These are phyloP conservation scores for Neopestalotiopsis sp. DNA, from an alignment of 2,329 filamentous ascomycete genomes.

Conservation along the genomic window DNA sequence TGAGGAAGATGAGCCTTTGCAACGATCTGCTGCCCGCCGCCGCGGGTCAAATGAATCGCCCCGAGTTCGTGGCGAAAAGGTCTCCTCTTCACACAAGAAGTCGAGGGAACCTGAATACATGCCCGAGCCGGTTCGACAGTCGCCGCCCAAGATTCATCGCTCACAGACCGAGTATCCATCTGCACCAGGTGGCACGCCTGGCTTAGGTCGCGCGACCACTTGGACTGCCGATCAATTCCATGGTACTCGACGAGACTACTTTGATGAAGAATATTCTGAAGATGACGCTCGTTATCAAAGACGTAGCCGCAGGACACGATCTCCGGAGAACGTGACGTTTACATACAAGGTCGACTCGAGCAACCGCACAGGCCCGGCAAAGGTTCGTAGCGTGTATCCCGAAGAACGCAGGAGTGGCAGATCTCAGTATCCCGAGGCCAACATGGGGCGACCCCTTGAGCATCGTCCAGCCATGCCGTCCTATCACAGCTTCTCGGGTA, in stretches of 20 bases:
- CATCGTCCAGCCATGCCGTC: slow-evolving; percentile 13
- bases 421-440: slow-evolving; percentile 12
- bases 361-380: slow-evolving; percentile 1
- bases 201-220: slow-evolving; percentile 15
- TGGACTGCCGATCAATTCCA: slow-evolving; percentile 18
- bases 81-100: slow-evolving; percentile 27
- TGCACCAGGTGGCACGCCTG: slow-evolving; percentile 10
- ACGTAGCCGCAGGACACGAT: slow-evolving; percentile 13
- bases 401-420: slow-evolving; percentile 1
- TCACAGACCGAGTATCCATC: slow-evolving; percentile 21
- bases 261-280: slow-evolving; percentile 20
- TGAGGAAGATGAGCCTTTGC: slow-evolving; percentile 33
- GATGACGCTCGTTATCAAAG: slow-evolving; percentile 16
- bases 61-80: slow-evolving; percentile 19
- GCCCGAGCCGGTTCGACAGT: slow-evolving; percentile 8
- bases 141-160: slow-evolving; percentile 18
- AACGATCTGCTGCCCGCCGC: slow-evolving; percentile 31
- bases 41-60: slow-evolving; percentile 36
- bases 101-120: slow-evolving; percentile 5
- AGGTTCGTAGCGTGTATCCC: not conserved
- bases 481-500: slow-evolving; percentile 5
- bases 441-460: slow-evolving; percentile 11
- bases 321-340: slow-evolving; percentile 21
- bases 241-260: slow-evolving; percentile 9
- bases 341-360: slow-evolving; percentile 20